These are phyloP conservation scores for Pestalotiopsis fici DNA, from an alignment of 2,329 filamentous ascomycete genomes.

Conservation along the genomic window DNA sequence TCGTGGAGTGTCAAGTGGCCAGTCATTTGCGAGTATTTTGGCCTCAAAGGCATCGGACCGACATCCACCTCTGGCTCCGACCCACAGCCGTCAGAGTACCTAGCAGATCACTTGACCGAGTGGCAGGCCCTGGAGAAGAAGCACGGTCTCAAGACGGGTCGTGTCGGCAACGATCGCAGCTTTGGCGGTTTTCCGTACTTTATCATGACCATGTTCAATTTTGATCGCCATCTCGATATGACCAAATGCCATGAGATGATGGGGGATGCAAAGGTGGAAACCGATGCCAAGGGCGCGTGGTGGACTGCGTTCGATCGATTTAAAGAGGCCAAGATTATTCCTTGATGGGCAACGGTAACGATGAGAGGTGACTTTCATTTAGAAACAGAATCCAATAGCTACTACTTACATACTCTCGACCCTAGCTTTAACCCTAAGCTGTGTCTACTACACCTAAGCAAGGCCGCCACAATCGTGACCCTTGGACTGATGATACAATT, in stretches of 20 bases:
- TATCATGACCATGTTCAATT: constrained; percentile 35
- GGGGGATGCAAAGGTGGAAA: constrained; percentile 28
- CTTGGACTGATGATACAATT: too few relatives aligned
- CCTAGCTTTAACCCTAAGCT: too few relatives aligned
- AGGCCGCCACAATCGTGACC: too few relatives aligned
- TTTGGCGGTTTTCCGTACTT: constrained; percentile 30
- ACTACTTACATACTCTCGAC: too few relatives aligned
- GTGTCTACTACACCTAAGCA: too few relatives aligned
- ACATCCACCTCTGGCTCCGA: neutral
- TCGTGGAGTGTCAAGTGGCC: constrained; percentile 47
- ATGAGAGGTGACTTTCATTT: neutral
- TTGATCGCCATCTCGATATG: constrained; percentile 35
- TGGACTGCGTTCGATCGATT: constrained; percentile 34
- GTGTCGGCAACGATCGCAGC: constrained; percentile 31
- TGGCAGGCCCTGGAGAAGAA: constrained; percentile 33
- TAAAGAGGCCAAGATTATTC: constrained; percentile 32
- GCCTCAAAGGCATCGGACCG: constrained; percentile 35
- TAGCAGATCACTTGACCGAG: constrained; percentile 26
- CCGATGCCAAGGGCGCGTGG: constrained; percentile 28
- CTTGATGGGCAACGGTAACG: constrained; percentile 16
- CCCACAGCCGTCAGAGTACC: constrained; percentile 9
- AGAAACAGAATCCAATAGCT: too few relatives aligned
- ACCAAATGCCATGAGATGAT: constrained; percentile 24
- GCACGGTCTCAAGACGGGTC: constrained; percentile 29
- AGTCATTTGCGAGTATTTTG: constrained; percentile 45